These are phyloP conservation scores for Salix arbutifolia DNA, from an alignment of 345 rosid species.

Conservation along the genomic window DNA sequence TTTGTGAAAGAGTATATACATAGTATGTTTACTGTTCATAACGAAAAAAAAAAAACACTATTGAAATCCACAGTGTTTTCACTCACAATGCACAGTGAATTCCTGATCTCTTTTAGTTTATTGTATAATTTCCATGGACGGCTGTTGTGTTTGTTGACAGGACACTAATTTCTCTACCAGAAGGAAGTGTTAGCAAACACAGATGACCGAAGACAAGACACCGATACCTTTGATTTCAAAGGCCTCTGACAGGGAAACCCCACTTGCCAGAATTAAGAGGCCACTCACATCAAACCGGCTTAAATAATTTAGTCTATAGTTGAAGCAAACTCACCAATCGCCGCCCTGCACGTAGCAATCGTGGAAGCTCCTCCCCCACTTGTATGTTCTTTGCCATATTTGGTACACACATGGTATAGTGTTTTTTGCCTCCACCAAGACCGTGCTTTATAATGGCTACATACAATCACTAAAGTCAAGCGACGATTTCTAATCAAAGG, in stretches of 20 bases:
- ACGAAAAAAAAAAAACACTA: no score
- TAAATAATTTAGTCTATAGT: not conserved
- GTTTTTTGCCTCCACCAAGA: slow-evolving; percentile 21
- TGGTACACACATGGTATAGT: slow-evolving; percentile 18
- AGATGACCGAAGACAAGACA: slow-evolving; percentile 31
- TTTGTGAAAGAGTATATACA: no score
- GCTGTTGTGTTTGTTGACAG: not conserved
- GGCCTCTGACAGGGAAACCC: slow-evolving; percentile 10
- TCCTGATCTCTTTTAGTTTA: no score
- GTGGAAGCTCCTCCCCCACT: slow-evolving; percentile 14
- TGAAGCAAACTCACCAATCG: slow-evolving; percentile 8
- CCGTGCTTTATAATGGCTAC: not conserved
- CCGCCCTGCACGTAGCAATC: not conserved
- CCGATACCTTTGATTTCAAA: slow-evolving; percentile 19
- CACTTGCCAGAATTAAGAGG: slow-evolving; percentile 12
- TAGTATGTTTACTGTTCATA: no score
- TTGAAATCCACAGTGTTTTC: no score
- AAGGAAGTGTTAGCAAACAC: not conserved
- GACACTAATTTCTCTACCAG: slow-evolving; percentile 14
- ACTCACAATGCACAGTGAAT: no score
- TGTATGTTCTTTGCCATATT: slow-evolving; percentile 15
- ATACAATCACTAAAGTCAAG: slow-evolving; percentile 20
- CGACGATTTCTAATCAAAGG: slow-evolving; percentile 16
- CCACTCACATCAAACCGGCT: not conserved
- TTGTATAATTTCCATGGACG: not conserved